Evolutionary conservation across 208 protist species (phyloP).

Genomic region (Lotmaria passim): DNA sequence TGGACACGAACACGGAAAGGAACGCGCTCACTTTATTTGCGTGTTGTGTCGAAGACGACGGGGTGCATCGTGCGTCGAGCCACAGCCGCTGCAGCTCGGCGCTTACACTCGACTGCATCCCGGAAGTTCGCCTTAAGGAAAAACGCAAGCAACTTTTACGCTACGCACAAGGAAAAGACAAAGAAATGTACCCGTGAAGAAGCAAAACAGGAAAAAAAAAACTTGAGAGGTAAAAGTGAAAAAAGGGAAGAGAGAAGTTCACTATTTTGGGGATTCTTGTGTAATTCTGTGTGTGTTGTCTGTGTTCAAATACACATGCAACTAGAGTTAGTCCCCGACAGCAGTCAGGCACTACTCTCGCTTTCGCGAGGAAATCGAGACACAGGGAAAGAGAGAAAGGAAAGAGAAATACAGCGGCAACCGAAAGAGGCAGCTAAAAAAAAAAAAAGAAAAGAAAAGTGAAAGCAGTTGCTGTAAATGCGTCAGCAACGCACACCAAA

Average conservation of each 20-base stretch:
- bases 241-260: conserved; percentile 7
- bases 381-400: too few relatives aligned
- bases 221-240: conserved; percentile 1
- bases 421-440: too few relatives aligned
- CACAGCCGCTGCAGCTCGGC: conserved; percentile 49
- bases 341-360: too few relatives aligned
- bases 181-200: conserved; percentile 11
- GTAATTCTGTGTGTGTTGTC: too few relatives aligned
- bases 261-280: too few relatives aligned
- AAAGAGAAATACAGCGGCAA: too few relatives aligned
- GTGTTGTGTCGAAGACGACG: conserved; percentile 32
- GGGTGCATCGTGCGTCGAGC: conserved; percentile 55
- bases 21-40: conserved; percentile 43
- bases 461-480: too few relatives aligned
- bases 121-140: background rate
- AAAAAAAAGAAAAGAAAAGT: too few relatives aligned
- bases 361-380: too few relatives aligned
- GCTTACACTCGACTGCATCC: conserved; percentile 12
- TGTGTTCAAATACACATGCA: background rate
- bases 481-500: too few relatives aligned
- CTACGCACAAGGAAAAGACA: conserved; percentile 17
- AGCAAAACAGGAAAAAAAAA: conserved; percentile 20
- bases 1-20: conserved; percentile 39
- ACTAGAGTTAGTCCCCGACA: too few relatives aligned
- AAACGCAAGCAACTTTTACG: conserved; percentile 5